Evolutionary conservation across 306 rosid species (phyloP).

Genomic region (Cyclanthera cordifolia): DNA sequence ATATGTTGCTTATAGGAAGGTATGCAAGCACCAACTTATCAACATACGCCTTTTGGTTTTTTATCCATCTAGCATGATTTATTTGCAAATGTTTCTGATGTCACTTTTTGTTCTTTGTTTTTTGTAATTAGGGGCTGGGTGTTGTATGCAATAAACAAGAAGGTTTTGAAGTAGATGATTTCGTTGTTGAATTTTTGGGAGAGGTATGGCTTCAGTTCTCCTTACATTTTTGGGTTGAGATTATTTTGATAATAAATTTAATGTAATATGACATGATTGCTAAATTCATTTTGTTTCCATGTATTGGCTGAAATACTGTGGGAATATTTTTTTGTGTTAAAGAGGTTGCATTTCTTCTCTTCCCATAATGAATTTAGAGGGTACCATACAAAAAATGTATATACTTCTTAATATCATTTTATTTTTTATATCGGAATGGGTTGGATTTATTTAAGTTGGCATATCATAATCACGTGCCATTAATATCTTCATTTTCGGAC

Average conservation of each 20-base stretch:
- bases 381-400: neutral
- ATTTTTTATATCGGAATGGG: too few relatives aligned
- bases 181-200: constrained; percentile 94
- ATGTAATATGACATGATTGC: neutral
- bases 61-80: constrained; percentile 13
- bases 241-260: neutral
- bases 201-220: constrained; percentile 52
- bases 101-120: constrained; percentile 19
- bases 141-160: constrained; percentile 86
- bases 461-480: neutral
- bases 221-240: neutral
- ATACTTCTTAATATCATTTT: too few relatives aligned
- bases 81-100: constrained; percentile 1
- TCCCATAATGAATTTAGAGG: neutral
- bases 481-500: neutral
- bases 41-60: neutral
- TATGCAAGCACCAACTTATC: constrained; percentile 21
- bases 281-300: neutral
- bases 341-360: neutral
- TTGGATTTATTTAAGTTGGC: neutral
- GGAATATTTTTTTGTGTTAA: neutral
- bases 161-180: constrained; percentile 79
- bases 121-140: constrained; percentile 74
- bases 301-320: neutral
- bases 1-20: constrained; percentile 95